A percentile compares a stretch with the other conserved stretches of the same genome.
These are phyloP conservation scores for Scleroderma bovista DNA, from an alignment of 768 basidiomycete genomes.

Conservation along the genomic window DNA sequence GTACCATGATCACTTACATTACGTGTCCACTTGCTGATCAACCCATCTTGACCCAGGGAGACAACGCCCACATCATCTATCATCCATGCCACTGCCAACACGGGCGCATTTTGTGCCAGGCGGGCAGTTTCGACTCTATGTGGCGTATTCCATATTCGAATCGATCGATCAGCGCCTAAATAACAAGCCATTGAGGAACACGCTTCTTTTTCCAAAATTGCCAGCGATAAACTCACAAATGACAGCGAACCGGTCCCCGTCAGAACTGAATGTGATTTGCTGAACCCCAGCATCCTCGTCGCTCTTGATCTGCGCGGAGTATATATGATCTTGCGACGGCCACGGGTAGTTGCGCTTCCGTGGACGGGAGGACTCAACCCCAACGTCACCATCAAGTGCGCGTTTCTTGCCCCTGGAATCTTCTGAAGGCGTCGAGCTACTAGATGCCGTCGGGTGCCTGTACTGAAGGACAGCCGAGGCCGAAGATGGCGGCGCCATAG, in stretches of 20 bases:
- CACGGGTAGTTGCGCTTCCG: slow-evolving; percentile 37
- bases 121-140: slow-evolving; percentile 48
- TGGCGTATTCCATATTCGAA: slow-evolving; percentile 58
- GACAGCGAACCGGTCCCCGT: slow-evolving; percentile 52
- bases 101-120: slow-evolving; percentile 45
- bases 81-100: slow-evolving; percentile 55
- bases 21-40: slow-evolving; percentile 54
- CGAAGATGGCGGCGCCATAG: slow-evolving; percentile 23
- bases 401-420: slow-evolving; percentile 36
- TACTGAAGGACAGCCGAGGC: slow-evolving; percentile 30
- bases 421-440: slow-evolving; percentile 21
- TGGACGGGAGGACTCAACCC: slow-evolving; percentile 25
- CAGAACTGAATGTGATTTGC: slow-evolving; percentile 45
- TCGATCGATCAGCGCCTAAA: slow-evolving; percentile 51
- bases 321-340: slow-evolving; percentile 41
- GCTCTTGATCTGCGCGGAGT: slow-evolving; percentile 37
- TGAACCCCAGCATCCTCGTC: slow-evolving; percentile 43
- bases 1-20: slow-evolving; percentile 35
- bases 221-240: slow-evolving; percentile 40
- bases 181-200: not conserved
- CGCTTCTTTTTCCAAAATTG: no score
- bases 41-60: slow-evolving; percentile 51
- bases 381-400: slow-evolving; percentile 21
- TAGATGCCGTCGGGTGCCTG: slow-evolving; percentile 14
- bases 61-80: slow-evolving; percentile 51